Evolutionary conservation across 257 asterid genomes (phyloP).

Genomic region (Solanum clarkiae): DNA sequence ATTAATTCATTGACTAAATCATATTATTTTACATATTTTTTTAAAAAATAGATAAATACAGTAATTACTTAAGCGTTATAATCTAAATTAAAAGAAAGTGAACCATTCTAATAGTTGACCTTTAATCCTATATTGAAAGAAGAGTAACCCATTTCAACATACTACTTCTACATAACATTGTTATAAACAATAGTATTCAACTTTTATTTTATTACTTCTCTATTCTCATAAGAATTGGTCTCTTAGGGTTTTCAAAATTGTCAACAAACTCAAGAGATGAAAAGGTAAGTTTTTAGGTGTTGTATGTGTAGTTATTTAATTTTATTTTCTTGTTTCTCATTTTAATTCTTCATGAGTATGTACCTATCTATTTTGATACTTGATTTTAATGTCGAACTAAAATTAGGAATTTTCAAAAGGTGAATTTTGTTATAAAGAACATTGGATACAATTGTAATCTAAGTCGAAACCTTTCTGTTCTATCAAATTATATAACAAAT

Average conservation of each 20-base stretch:
- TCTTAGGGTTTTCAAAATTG: neutral
- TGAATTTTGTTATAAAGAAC: neutral
- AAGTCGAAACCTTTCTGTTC: too few species aligned
- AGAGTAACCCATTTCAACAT: neutral
- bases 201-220: neutral
- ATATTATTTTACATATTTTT: too few species aligned
- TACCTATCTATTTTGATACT: neutral
- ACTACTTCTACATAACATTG: neutral
- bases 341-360: neutral
- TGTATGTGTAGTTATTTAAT: neutral
- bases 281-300: neutral
- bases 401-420: neutral
- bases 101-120: neutral
- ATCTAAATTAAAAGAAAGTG: neutral
- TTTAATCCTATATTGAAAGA: neutral
- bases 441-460: too few species aligned
- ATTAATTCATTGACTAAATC: too few species aligned
- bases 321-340: neutral
- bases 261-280: neutral
- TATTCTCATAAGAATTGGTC: neutral
- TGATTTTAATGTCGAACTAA: neutral
- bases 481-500: fast-evolving
- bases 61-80: neutral
- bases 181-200: neutral
- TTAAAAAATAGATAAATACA: neutral